Percentiles rank a stretch among this genome's conserved stretches.
Evolutionary conservation across 441 rosid species (phyloP).

Genomic region (Brassica balearica): DNA sequence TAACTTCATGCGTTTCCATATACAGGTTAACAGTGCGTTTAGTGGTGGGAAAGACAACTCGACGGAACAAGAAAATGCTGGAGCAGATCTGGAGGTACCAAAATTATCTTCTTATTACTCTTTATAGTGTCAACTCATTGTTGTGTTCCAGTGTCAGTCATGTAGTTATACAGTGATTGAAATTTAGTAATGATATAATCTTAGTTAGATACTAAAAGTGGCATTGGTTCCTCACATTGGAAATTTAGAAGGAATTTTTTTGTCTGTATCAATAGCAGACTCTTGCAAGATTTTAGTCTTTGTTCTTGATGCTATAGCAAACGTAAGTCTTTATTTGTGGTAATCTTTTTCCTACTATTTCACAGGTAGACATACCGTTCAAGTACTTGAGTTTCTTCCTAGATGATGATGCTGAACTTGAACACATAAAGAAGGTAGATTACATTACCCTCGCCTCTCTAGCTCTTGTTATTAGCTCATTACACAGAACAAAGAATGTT

Average conservation of each 20-base stretch:
- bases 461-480: constrained; percentile 15
- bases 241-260: too few species aligned
- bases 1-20: background rate
- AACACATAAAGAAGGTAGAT: constrained; percentile 72
- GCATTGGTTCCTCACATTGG: too few species aligned
- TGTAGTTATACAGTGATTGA: too few species aligned
- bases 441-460: background rate
- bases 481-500: constrained; percentile 11
- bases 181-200: too few species aligned
- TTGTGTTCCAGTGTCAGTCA: too few species aligned
- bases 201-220: too few species aligned
- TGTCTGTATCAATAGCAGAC: background rate
- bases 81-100: background rate
- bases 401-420: constrained; percentile 85
- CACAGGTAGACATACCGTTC: constrained; percentile 85
- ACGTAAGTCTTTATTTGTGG: background rate
- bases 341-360: constrained; percentile 7
- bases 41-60: constrained; percentile 1
- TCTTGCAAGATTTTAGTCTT: background rate
- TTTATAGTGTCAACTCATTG: too few species aligned
- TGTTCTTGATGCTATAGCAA: background rate
- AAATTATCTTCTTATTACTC: background rate
- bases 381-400: constrained; percentile 81
- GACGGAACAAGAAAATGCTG: background rate
- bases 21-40: background rate